phyloP scores from a whole-genome alignment of 371 early-diverging fungal species.

The Lichtheimia ramosa region DNA sequence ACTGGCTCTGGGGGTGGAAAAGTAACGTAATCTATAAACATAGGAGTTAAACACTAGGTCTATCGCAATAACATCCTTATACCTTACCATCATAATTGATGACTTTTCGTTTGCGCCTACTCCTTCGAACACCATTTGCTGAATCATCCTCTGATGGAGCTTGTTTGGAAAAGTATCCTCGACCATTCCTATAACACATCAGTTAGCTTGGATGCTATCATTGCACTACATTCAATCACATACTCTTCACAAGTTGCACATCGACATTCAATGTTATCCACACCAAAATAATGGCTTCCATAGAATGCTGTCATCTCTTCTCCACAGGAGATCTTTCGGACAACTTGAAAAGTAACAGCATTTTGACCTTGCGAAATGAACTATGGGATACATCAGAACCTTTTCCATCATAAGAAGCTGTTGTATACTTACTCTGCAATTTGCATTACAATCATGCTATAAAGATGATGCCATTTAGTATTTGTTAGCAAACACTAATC shows the following conservation, averaged over 20 bases:
- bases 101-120: slow-evolving; percentile 35
- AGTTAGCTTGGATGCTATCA: background rate
- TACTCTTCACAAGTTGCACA: slow-evolving; percentile 87
- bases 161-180: slow-evolving; percentile 8
- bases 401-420: background rate
- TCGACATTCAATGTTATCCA: slow-evolving; percentile 82
- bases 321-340: slow-evolving; percentile 74
- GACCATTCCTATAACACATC: slow-evolving; percentile 2
- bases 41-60: background rate
- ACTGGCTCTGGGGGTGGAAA: background rate
- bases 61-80: too few relatives aligned
- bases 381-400: slow-evolving; percentile 20
- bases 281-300: slow-evolving; percentile 88
- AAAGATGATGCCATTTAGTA: slow-evolving; percentile 4
- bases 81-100: slow-evolving; percentile 30
- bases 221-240: background rate
- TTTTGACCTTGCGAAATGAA: slow-evolving; percentile 66
- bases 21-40: slow-evolving; percentile 1
- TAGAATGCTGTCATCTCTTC: slow-evolving; percentile 90
- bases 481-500: background rate
- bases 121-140: slow-evolving; percentile 21
- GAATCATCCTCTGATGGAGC: slow-evolving; percentile 14
- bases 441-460: slow-evolving; percentile 91
- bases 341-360: slow-evolving; percentile 78
- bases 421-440: slow-evolving; percentile 58